phyloP scores from a whole-genome alignment of 805 yeast species.

The Jamesozyma piceae region DNA sequence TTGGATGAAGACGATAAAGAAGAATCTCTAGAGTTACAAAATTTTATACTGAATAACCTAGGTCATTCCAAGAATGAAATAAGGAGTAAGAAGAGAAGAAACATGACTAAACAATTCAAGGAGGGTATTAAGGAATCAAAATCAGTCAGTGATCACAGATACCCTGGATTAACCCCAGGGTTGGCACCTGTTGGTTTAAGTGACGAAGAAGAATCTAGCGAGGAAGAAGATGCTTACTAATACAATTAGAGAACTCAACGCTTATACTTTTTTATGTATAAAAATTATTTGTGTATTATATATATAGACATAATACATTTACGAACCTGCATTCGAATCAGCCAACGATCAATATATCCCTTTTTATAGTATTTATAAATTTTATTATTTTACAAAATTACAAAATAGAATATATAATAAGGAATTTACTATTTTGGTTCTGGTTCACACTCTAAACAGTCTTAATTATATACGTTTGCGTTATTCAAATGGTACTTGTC shows the following conservation, averaged over 20 bases:
- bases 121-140: slow-evolving; percentile 14
- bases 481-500: slow-evolving; percentile 31
- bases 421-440: too few relatives aligned
- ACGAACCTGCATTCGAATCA: not conserved
- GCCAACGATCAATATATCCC: too few relatives aligned
- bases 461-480: not conserved
- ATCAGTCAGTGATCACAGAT: slow-evolving; percentile 23
- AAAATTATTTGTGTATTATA: not conserved
- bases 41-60: slow-evolving; percentile 37
- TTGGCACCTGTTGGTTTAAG: slow-evolving; percentile 70
- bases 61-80: slow-evolving; percentile 29
- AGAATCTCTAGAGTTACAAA: slow-evolving; percentile 37
- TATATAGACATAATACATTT: not conserved
- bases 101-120: slow-evolving; percentile 24
- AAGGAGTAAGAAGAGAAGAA: slow-evolving; percentile 27
- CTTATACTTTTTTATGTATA: too few relatives aligned
- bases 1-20: slow-evolving; percentile 27
- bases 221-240: slow-evolving; percentile 17
- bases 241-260: too few relatives aligned
- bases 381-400: too few relatives aligned
- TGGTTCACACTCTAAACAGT: too few relatives aligned
- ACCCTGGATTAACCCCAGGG: slow-evolving; percentile 72
- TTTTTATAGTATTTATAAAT: too few relatives aligned
- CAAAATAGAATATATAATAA: too few relatives aligned
- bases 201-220: slow-evolving; percentile 39